Percentiles rank a stretch among this genome's conserved stretches.
phyloP scores from a whole-genome alignment of 805 yeast genomes.

The Saccharomycopsis oosterbeekiorum region DNA sequence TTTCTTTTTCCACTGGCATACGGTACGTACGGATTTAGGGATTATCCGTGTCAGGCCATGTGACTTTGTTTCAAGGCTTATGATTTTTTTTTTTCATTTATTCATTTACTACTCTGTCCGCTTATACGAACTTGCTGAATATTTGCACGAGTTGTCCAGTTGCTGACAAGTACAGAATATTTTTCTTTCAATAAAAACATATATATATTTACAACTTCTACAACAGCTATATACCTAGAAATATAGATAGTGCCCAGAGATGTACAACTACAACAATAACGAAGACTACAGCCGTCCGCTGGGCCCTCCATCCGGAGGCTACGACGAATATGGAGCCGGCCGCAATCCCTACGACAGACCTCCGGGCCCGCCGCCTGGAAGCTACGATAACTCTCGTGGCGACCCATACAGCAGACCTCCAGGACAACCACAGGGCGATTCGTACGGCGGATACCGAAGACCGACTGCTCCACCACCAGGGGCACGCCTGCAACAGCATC shows the following conservation, averaged over 20 bases:
- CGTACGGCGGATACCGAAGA: conserved; percentile 6
- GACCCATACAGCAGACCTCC: conserved; percentile 6
- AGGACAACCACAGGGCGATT: conserved; percentile 17
- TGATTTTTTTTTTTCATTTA: no score
- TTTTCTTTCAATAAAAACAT: no score
- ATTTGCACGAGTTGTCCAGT: no score
- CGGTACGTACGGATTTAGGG: no score
- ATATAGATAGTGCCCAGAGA: not conserved
- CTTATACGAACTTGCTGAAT: no score
- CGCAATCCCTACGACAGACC: conserved; percentile 10
- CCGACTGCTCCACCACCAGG: conserved; percentile 24
- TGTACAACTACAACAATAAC: not conserved
- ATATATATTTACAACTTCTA: no score
- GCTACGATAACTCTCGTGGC: conserved; percentile 1
- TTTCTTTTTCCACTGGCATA: no score
- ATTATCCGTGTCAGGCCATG: no score
- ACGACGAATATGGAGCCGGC: not conserved
- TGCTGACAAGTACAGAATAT: no score
- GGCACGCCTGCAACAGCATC: not conserved
- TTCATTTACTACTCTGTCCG: no score
- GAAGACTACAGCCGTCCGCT: conserved; percentile 6
- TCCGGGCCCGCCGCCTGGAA: conserved; percentile 17
- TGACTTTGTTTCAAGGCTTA: no score
- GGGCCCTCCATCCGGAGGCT: conserved; percentile 25
- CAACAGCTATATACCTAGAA: not conserved